Evolutionary conservation across 345 rosid species (phyloP), one percentile per base, ranked within the genome.

Genomic region (Toxicodendron radicans): DNA sequence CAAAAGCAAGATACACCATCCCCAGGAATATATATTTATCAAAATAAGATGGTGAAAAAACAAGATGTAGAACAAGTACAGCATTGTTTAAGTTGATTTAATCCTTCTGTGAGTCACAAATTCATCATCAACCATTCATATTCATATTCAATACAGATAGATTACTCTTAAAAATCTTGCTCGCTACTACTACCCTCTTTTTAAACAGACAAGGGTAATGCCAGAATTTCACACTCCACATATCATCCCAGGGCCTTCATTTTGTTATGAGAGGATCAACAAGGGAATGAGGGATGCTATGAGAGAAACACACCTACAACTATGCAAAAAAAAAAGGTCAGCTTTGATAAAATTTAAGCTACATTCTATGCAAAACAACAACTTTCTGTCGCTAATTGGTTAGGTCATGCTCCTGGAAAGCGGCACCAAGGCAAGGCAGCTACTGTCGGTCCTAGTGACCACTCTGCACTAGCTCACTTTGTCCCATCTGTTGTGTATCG

Each of bases 321-420:
- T 80, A 77, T 33, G 1, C 1, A 45, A 57, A 74, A 56, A 9
- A 10, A 68, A 58, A 73, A 18, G 73, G 73, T 79, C 77, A 68
- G 81, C 82, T 64, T 58, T 58, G 45, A 77, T 73, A 69, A 59
- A 66, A 73, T 63, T 72, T 63, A 74, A 73, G 46, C 80, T 80
- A 77, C 86, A 83, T 46, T 80, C 81, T 80, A 85, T 68, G 75
- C 76, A 78, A 73, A 80, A 81, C 74, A 79, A 73, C 72, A 58
- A 74, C 68, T 57, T 72, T 70, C 75, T 76, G 83, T 76, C 58
- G 73, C 88, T 81, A 85, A 77, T 73, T 70, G 64, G 88, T 83
- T 83, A 85, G 88, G 72, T 80, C 81, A 81, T 70, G 76, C 78
- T 75, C 79, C 65, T 46, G 63, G 66, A 17, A 68, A 27, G 58